Base-by-base conservation (phyloP, 164 flowering plant genomes). In the Magnolia officinalis region DNA sequence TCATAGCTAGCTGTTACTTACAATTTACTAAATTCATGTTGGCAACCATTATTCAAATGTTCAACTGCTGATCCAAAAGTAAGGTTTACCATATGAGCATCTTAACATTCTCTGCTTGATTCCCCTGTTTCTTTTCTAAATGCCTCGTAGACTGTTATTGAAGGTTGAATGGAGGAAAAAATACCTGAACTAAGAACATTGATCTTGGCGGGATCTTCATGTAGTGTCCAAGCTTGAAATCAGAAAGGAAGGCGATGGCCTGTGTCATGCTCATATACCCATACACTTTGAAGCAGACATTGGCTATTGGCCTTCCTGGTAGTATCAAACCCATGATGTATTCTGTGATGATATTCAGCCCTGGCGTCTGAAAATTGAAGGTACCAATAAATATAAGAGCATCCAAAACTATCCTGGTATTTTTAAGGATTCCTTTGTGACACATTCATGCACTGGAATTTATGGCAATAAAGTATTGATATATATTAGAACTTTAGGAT, bases 141-240 rank as follows among this genome's bases (percentile, higher is more conserved):
- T 37, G 45, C 45, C 45, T 37, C 4, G 0, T 37, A 37, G 45
- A 4, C 45, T 37, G 6, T 37, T 10, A 55, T 55, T 10, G 49
- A 29, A 4, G n/a, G 29, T 67, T 67, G n/a, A 26, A 67, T 31
- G 64, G 45, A 50, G 73, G 37, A 50, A 75, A 6, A 8, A 50
- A 18, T 82, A 89, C 92, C 92, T 90, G 92, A 74, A 88, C 92
- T 20, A 90, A 52, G 79, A 90, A 92, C 97, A 92, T 92, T 26
- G 93, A 89, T 74, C 89, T 84, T 8, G 97, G 93, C 6, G 94
- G 94, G 26, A 92, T 89, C 81, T 92, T 92, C 96, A 92, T 90
- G 88, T 92, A 90, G 75, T 92, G 97, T 14, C 97, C 97, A 0
- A 92, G 85, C 86, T 92, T 92, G 87, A 92, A 90, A 81, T 92